Conservation (phyloP, 2,329 filamentous ascomycete species). For the Colletotrichum truncatum region DNA sequence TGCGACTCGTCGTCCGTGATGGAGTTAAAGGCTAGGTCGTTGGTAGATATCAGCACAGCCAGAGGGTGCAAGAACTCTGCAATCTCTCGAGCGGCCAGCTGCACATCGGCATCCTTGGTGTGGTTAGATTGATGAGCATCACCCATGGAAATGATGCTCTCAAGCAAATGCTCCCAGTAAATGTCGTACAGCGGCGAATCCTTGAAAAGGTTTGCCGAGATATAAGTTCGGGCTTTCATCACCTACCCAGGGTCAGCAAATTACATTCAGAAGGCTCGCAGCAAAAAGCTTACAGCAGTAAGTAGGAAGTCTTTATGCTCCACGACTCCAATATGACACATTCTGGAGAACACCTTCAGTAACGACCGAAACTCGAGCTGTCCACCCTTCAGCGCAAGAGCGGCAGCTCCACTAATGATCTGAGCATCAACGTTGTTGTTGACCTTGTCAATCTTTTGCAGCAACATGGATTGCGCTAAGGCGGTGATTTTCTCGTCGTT, state of each 20-base stretch:
- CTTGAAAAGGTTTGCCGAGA: conserved; percentile 75
- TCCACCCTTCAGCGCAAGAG: conserved; percentile 79
- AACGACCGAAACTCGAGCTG: conserved; percentile 85
- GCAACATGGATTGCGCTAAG: conserved; percentile 90
- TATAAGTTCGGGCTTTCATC: conserved; percentile 79
- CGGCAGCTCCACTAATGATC: conserved; percentile 84
- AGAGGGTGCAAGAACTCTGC: conserved; percentile 86
- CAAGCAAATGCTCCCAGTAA: conserved; percentile 85
- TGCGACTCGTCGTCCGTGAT: conserved; percentile 73
- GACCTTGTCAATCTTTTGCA: conserved; percentile 94
- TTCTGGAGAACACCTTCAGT: conserved; percentile 82
- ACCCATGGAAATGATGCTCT: conserved; percentile 89
- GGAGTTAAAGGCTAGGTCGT: conserved; percentile 61
- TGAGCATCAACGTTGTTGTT: conserved; percentile 82
- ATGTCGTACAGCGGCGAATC: conserved; percentile 82
- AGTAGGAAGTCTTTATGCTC: conserved; percentile 74
- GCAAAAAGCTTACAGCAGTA: conserved; percentile 69
- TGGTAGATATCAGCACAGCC: conserved; percentile 81
- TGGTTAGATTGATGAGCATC: conserved; percentile 81
- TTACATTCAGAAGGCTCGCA: too few species aligned
- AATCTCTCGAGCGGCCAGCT: conserved; percentile 87
- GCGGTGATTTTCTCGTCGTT: conserved; percentile 93
- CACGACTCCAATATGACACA: conserved; percentile 77
- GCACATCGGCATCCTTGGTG: conserved; percentile 79
- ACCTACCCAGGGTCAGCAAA: conserved; percentile 55